Percentiles rank a stretch among this genome's conserved stretches.
Evolutionary conservation across 345 rosid species (phyloP).

Genomic region (Ailanthus altissimus): DNA sequence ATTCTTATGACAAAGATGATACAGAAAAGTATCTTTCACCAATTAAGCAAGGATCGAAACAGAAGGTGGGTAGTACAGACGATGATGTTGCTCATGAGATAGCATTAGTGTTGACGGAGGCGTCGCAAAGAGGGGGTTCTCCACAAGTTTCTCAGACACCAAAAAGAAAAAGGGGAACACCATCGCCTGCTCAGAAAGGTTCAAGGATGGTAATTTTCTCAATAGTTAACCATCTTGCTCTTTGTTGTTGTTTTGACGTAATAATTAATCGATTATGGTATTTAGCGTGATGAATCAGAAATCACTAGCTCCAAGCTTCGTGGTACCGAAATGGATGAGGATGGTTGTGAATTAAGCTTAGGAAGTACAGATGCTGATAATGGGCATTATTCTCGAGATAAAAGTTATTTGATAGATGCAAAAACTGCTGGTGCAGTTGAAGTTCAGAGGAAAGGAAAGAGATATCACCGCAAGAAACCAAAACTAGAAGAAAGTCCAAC

Average conservation of each 20-base stretch:
- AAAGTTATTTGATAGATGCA: constrained; percentile 37
- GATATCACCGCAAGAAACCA: constrained; percentile 42
- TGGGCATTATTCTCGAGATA: constrained; percentile 46
- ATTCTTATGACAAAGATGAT: constrained; percentile 52
- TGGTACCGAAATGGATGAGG: constrained; percentile 61
- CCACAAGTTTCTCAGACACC: constrained; percentile 59
- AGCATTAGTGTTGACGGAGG: constrained; percentile 73
- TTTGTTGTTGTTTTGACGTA: background rate
- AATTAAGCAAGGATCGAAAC: constrained; percentile 49
- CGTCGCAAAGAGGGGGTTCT: constrained; percentile 72
- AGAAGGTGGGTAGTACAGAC: constrained; percentile 50
- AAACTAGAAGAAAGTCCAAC: constrained; percentile 42
- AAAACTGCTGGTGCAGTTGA: constrained; percentile 42
- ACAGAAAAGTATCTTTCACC: constrained; percentile 58
- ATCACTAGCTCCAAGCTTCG: constrained; percentile 63
- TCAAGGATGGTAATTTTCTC: constrained; percentile 52
- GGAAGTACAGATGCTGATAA: constrained; percentile 75
- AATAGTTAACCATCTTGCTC: constrained; percentile 20
- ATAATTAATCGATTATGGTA: constrained; percentile 31
- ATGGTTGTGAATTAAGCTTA: constrained; percentile 66
- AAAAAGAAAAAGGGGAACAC: constrained; percentile 50
- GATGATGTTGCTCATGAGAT: constrained; percentile 82
- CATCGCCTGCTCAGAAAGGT: constrained; percentile 48
- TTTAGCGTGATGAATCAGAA: constrained; percentile 65
- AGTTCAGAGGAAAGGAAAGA: constrained; percentile 48